Base-by-base conservation (phyloP, 768 basidiomycete species). In the Ramaria sp. region DNA sequence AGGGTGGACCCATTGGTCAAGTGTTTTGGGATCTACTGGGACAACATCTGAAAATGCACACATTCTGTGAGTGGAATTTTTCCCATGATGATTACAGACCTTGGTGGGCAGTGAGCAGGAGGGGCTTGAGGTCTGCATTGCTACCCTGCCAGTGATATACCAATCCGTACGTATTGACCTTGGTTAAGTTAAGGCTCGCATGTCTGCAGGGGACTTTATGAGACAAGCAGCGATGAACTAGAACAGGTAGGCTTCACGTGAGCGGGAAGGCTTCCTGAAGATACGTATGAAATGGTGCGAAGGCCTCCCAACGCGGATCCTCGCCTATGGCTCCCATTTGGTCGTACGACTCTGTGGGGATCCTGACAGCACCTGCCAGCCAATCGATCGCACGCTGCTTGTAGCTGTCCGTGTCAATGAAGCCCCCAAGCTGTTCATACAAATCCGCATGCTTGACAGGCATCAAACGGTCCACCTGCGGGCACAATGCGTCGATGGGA, bases 101-200 rank as follows among this genome's bases (percentile, higher is more conserved):
- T 71, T 83, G 82, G 62, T 85, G 83, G 1, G 76, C 82, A n/a
- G 77, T 74, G 39, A 85, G 65, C 12, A 90, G 69, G 15, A 88
- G 60, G 0, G 88, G 88, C 63, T 86, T 85, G n/a, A 85, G 70
- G 0, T 71, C 67, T 10, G 65, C 56, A 59, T 87, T 73, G 3
- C 76, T 73, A 1, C 87, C 88, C 50, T 74, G 69, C 86, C 87
- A 89, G 48, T 79, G 76, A 62, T 78, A 86, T 7, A 87, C 65
- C n/a, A 89, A 71, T 0, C 78, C 88, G 60, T 85, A 86, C 0
- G 79, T 85, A 64, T 89, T 88, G 61, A 92, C 78, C 60, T 79
- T 82, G 8, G 80, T 81, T 56, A 85, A 71, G 28, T 72, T 62
- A 42, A 89, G 71, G 8, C 66, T 74, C n/a, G 70, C 47, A 64